These are phyloP conservation scores for Talaromyces borbonicus DNA, from an alignment of 495 filamentous ascomycete genomes.

Conservation along the genomic window DNA sequence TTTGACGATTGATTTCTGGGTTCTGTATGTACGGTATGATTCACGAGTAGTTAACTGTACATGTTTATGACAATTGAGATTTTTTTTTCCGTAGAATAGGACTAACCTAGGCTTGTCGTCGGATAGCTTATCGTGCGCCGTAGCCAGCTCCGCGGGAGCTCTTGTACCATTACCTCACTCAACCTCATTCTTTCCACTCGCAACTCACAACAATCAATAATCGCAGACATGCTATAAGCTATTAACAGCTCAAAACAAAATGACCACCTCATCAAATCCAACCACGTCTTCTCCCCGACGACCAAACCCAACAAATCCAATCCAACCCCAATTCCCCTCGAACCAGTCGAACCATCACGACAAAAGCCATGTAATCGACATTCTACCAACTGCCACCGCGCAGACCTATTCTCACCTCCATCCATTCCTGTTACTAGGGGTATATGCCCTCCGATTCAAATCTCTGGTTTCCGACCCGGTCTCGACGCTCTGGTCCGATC, in stretches of 20 bases:
- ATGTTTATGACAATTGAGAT: too few relatives aligned
- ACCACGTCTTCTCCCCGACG: background rate
- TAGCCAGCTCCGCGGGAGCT: too few relatives aligned
- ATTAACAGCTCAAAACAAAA: too few relatives aligned
- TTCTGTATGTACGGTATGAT: constrained; percentile 2
- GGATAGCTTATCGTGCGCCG: too few relatives aligned
- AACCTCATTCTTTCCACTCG: too few relatives aligned
- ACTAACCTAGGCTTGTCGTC: too few relatives aligned
- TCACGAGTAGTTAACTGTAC: background rate
- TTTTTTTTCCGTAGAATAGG: too few relatives aligned
- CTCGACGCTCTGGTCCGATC: constrained; percentile 44
- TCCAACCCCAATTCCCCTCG: background rate
- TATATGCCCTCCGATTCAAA: constrained; percentile 52
- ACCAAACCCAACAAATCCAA: background rate
- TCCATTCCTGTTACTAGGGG: constrained; percentile 50
- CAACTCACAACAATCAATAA: background rate
- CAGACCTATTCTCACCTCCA: constrained; percentile 51
- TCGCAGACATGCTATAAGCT: too few relatives aligned
- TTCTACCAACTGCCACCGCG: constrained; percentile 39
- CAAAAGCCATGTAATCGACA: constrained; percentile 18
- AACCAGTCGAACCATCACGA: background rate
- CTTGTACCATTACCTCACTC: too few relatives aligned
- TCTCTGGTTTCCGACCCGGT: constrained; percentile 64
- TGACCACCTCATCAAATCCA: too few relatives aligned
- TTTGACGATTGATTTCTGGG: background rate